These are phyloP conservation scores for Colletotrichum sp. DNA, from an alignment of 2,329 filamentous ascomycete species.

Conservation along the genomic window DNA sequence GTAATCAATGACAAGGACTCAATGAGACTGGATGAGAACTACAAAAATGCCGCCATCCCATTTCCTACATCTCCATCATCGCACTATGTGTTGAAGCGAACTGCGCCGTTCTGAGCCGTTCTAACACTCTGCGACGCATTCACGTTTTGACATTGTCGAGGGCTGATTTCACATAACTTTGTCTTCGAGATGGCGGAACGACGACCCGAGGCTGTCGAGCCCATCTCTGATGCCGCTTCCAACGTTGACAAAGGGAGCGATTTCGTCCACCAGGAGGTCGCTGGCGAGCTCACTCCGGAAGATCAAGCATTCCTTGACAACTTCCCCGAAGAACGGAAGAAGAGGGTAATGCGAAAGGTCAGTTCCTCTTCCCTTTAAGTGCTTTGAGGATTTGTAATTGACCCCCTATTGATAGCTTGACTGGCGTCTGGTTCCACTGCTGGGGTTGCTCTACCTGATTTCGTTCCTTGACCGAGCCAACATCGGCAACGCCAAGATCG, in stretches of 20 bases:
- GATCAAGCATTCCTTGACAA: not conserved
- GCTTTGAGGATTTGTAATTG: accelerated
- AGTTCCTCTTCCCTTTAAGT: not conserved
- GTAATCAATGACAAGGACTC: not conserved
- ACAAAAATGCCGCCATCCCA: not conserved
- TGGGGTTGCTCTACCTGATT: conserved; percentile 63
- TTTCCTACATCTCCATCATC: not conserved
- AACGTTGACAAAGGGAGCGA: not conserved
- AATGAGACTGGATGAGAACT: not conserved
- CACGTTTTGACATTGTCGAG: not conserved
- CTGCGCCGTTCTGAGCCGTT: not conserved
- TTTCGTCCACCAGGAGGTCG: not conserved
- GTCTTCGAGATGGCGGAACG: not conserved
- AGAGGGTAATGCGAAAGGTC: not conserved
- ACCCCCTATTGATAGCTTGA: not conserved
- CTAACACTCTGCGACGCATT: accelerated
- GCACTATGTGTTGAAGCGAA: not conserved
- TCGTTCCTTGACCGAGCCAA: conserved; percentile 64
- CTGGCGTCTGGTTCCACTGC: conserved; percentile 40
- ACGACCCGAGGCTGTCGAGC: not conserved
- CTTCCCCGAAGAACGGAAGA: not conserved
- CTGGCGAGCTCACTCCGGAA: not conserved
- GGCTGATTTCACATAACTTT: not conserved
- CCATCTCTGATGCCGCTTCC: not conserved
- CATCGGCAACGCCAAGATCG: conserved; percentile 55